A percentile compares a stretch with the other conserved stretches of the same genome.
Evolutionary conservation across 345 rosid genomes (phyloP).

Genomic region (Carallia pectinifolia): DNA sequence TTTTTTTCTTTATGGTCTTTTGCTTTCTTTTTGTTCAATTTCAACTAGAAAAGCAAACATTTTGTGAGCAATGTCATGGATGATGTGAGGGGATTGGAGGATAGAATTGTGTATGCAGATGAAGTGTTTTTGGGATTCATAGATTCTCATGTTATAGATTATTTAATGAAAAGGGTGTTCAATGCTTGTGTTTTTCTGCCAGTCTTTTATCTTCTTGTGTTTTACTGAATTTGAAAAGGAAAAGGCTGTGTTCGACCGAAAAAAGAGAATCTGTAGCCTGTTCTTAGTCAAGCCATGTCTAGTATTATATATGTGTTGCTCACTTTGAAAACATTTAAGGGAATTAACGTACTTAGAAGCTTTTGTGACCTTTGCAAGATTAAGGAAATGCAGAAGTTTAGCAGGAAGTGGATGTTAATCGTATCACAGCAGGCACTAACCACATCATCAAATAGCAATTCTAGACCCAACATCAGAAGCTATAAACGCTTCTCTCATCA

Average conservation of each 20-base stretch:
- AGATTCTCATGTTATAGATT: background rate
- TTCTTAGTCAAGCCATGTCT: background rate
- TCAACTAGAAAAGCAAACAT: slow-evolving; percentile 16
- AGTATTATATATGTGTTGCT: no score
- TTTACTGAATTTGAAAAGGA: slow-evolving; percentile 10
- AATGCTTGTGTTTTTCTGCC: slow-evolving; percentile 29
- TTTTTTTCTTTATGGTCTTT: background rate
- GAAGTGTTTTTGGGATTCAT: background rate
- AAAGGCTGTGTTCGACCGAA: background rate
- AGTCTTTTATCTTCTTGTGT: slow-evolving; percentile 7
- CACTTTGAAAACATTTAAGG: background rate
- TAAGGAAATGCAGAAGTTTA: background rate
- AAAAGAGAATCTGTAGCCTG: background rate
- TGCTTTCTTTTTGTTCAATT: background rate
- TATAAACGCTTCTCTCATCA: no score
- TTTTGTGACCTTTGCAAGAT: background rate
- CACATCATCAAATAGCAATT: no score
- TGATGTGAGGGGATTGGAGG: background rate
- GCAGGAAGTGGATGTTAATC: background rate
- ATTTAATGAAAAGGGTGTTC: slow-evolving; percentile 3
- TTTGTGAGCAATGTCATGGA: slow-evolving; percentile 14
- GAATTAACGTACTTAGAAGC: background rate
- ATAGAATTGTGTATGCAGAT: slow-evolving; percentile 4
- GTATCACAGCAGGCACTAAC: no score
- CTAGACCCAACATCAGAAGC: no score